phyloP scores from a whole-genome alignment of 2,329 filamentous ascomycete genomes.

The Alternaria gansuensis region DNA sequence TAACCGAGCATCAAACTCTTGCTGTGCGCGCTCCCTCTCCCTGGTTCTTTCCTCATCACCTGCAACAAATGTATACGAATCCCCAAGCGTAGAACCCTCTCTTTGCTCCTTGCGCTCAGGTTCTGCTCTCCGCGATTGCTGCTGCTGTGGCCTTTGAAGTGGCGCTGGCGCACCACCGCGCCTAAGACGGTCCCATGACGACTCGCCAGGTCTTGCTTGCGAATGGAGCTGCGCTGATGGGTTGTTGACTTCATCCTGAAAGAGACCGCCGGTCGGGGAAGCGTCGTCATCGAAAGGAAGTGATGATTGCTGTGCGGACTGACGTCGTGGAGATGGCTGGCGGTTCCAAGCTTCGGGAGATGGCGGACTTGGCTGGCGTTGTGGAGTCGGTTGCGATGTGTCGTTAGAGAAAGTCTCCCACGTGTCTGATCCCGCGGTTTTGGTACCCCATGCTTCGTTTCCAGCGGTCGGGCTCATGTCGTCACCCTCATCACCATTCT shows the following conservation, averaged over 20 bases:
- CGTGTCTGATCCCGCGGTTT: conserved; percentile 15
- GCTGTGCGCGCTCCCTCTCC: conserved; percentile 59
- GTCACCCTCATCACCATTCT: conserved; percentile 45
- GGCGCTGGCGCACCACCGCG: conserved; percentile 40
- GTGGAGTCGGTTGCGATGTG: conserved; percentile 17
- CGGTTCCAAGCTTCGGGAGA: conserved; percentile 17
- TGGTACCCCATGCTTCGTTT: conserved; percentile 46
- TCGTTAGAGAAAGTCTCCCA: conserved; percentile 31
- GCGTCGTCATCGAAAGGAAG: conserved; percentile 44
- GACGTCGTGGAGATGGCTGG: conserved; percentile 15
- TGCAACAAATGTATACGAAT: conserved; percentile 57
- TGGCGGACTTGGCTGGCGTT: conserved; percentile 22
- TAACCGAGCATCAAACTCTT: conserved; percentile 60
- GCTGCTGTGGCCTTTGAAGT: conserved; percentile 23
- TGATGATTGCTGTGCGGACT: conserved; percentile 20
- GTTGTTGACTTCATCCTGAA: conserved; percentile 43
- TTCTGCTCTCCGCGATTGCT: conserved; percentile 27
- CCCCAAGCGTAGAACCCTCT: conserved; percentile 49
- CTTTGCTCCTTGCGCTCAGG: conserved; percentile 37
- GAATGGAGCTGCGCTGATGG: conserved; percentile 21
- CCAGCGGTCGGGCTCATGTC: conserved; percentile 57
- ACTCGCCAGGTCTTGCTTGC: conserved; percentile 43
- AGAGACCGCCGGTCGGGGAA: conserved; percentile 51
- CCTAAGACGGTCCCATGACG: conserved; percentile 58
- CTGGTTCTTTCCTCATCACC: conserved; percentile 55